phyloP scores from a whole-genome alignment of 1,139 yeast genomes.

The Protomyces lactucae-debilis region DNA sequence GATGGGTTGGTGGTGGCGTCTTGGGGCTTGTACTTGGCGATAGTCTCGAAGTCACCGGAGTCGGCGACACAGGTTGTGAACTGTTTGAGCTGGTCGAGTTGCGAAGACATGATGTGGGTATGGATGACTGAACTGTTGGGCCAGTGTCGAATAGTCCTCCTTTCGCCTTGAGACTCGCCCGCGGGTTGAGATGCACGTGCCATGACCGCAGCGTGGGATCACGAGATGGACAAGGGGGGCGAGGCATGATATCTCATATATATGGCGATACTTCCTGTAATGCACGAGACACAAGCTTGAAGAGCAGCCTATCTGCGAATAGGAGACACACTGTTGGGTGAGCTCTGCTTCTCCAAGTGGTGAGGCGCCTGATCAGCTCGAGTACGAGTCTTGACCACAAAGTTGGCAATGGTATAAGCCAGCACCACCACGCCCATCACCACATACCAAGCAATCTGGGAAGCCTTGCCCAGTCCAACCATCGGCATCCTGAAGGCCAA shows the following conservation, averaged over 20 bases:
- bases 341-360: background rate
- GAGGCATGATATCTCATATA: too few relatives aligned
- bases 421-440: slow-evolving; percentile 6
- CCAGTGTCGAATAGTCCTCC: background rate
- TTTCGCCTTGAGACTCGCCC: background rate
- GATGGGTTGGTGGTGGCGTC: slow-evolving; percentile 99
- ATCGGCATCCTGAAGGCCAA: slow-evolving; percentile 3
- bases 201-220: too few relatives aligned
- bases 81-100: slow-evolving; percentile 89
- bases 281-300: background rate
- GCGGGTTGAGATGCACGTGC: background rate
- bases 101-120: slow-evolving; percentile 46
- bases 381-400: background rate
- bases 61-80: slow-evolving; percentile 94
- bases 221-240: background rate
- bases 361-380: background rate
- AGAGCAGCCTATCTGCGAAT: background rate
- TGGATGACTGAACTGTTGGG: background rate
- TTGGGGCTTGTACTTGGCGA: slow-evolving; percentile 97
- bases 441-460: slow-evolving; percentile 11
- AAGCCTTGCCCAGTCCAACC: background rate
- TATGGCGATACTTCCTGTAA: too few relatives aligned
- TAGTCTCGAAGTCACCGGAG: slow-evolving; percentile 92
- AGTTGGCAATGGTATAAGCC: slow-evolving; percentile 4
- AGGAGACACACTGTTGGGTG: background rate